These are phyloP conservation scores for Sanguinoderma infundibulare DNA, from an alignment of 1,284 basidiomycete genomes.

Conservation along the genomic window DNA sequence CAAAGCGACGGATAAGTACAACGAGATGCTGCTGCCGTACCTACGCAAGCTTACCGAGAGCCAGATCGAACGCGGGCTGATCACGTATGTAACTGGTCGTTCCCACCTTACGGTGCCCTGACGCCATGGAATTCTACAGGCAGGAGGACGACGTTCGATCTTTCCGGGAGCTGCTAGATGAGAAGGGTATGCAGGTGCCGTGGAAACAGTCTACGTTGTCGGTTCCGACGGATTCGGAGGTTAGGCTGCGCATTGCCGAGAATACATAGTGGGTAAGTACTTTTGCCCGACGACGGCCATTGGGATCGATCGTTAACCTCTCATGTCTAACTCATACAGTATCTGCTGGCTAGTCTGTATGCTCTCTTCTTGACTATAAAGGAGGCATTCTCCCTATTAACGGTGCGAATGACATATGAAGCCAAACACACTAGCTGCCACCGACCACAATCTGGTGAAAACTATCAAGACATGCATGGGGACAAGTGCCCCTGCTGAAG, in stretches of 20 bases:
- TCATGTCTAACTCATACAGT: too few species aligned
- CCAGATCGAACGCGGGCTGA: conserved; percentile 42
- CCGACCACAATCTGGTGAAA: too few species aligned
- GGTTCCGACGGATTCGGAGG: conserved; percentile 11
- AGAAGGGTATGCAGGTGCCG: too few species aligned
- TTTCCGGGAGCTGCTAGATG: too few species aligned
- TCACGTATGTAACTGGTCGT: conserved; percentile 35
- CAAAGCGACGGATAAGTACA: conserved; percentile 40
- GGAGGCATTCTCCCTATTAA: too few species aligned
- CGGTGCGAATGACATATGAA: too few species aligned
- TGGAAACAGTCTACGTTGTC: background rate
- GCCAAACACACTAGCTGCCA: too few species aligned
- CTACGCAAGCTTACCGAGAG: conserved; percentile 39
- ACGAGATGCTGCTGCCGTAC: conserved; percentile 40
- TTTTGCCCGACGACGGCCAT: too few species aligned
- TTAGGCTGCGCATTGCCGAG: background rate
- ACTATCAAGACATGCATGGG: too few species aligned
- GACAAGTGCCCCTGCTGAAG: too few species aligned
- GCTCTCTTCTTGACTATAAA: background rate
- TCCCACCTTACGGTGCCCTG: background rate
- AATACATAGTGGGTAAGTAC: background rate
- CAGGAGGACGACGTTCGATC: conserved; percentile 31
- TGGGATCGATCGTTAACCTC: too few species aligned
- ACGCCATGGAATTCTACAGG: conserved; percentile 9
- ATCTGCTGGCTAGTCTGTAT: too few species aligned